These are phyloP conservation scores for Venturia asperata DNA, from an alignment of 2,329 filamentous ascomycete genomes.

Conservation along the genomic window DNA sequence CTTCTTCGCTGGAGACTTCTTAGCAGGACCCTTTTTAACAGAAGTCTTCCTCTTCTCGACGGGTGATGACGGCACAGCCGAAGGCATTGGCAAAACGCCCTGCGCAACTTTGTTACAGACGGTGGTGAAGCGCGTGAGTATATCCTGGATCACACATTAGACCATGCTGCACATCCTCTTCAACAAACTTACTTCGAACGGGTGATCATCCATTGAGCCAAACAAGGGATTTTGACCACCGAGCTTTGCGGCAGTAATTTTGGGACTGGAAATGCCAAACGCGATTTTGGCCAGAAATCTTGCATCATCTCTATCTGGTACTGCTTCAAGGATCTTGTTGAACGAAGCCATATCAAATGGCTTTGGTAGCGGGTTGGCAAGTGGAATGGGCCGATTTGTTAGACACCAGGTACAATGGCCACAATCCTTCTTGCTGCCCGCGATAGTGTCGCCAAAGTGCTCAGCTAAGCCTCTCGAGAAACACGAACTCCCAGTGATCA, in stretches of 20 bases:
- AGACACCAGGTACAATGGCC: conserved; percentile 49
- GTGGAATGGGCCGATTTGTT: conserved; percentile 28
- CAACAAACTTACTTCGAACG: background rate
- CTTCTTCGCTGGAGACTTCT: background rate
- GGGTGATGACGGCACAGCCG: background rate
- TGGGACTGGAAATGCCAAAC: conserved; percentile 55
- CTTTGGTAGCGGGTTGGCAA: conserved; percentile 36
- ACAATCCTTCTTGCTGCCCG: conserved; percentile 40
- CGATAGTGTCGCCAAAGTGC: conserved; percentile 52
- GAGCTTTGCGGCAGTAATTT: conserved; percentile 34
- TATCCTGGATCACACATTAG: background rate
- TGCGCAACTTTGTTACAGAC: background rate
- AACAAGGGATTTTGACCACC: conserved; percentile 3
- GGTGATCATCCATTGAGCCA: conserved; percentile 1
- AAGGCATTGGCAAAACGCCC: background rate
- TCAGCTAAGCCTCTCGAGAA: conserved; percentile 47
- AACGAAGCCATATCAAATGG: conserved; percentile 38
- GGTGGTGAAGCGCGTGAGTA: background rate
- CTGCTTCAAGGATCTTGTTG: conserved; percentile 37
- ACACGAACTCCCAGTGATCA: conserved; percentile 48
- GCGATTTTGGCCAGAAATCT: conserved; percentile 53
- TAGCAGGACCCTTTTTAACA: background rate
- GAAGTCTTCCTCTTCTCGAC: background rate
- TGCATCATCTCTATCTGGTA: conserved; percentile 49
- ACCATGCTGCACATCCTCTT: background rate